Evolutionary conservation across 139 green algal species (phyloP).

Genomic region (Closterium sp.): DNA sequence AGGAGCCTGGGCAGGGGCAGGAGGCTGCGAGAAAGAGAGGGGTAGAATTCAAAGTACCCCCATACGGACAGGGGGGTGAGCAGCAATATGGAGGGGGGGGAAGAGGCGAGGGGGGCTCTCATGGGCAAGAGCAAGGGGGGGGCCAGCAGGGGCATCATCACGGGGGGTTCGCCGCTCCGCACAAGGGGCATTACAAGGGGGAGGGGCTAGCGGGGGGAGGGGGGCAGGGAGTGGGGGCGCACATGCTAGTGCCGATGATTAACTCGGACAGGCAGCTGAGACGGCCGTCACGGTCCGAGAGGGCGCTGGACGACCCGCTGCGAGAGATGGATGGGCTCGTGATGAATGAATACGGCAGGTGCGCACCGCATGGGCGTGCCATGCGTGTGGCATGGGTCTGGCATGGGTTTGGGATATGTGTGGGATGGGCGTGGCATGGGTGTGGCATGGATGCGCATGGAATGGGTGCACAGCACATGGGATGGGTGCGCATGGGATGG

Average conservation of each 20-base stretch:
- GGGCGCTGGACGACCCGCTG: conserved; percentile 31
- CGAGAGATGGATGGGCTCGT: conserved; percentile 26
- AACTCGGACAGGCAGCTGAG: not conserved
- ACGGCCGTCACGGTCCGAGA: not conserved
- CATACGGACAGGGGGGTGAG: not conserved
- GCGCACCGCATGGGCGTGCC: not conserved
- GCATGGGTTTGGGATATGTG: not conserved
- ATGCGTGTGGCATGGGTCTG: not conserved
- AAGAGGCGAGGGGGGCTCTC: not conserved
- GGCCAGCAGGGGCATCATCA: not conserved
- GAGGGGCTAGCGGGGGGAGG: not conserved
- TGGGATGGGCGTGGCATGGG: too few relatives aligned
- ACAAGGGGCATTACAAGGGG: not conserved
- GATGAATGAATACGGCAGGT: conserved; percentile 43
- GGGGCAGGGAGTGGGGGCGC: not conserved
- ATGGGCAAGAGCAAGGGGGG: not conserved
- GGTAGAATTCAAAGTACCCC: not conserved
- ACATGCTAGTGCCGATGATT: not conserved
- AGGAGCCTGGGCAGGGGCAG: not conserved
- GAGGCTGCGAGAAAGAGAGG: not conserved
- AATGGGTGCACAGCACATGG: too few relatives aligned
- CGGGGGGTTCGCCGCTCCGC: not conserved
- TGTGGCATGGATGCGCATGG: too few relatives aligned
- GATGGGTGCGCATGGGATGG: not conserved
- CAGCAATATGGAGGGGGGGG: not conserved